Evolutionary conservation across 2,329 filamentous ascomycete genomes (phyloP), one percentile per base, ranked within the genome.

Genomic region (Aschersonia sp.): DNA sequence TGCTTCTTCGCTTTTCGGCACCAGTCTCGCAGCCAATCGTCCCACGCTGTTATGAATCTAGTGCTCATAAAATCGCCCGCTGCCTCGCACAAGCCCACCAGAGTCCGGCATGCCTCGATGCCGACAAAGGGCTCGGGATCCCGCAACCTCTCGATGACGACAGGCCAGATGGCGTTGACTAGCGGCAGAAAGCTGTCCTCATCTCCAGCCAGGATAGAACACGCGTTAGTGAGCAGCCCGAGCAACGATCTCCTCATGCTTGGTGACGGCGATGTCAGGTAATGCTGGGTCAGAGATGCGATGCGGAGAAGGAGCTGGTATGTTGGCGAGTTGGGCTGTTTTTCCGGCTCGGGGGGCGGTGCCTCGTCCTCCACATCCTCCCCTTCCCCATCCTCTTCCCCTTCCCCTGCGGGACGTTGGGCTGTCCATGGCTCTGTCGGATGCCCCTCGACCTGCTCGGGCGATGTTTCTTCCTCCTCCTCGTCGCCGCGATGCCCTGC

Each of bases 111-210:
- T 5, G 87, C 81, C 12, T 81, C 77, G 7, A 83, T 74, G 2
- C 76, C 75, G 8, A 95, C 76, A 57, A 80, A 84, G 0, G 77
- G 67, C 60, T 87, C 81, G 4, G 66, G 53, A 52, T 87, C 84
- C 53, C 79, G 76, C 5, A 87, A 68, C 30, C 81, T 73, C n/a
- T 73, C 70, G 2, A 83, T 67, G 5, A 95, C 68, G 6, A 94
- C 83, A 0, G 89, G 88, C 90, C 90, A 98, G 6, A 97, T 70
- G 4, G 84, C 82, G 62, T 97, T 92, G 55, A 97, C 80, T 0
- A 97, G 73, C 0, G 92, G 92, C 2, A 98, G 67, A 60, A 95
- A 95, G 0, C 80, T 78, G 51, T 89, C 81, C 59, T 95, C 84
- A 54, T 95, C 81, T 4, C 71, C 72, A 0, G 83, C 77, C 4